Percentiles rank a stretch among this genome's conserved stretches.
Conservation (phyloP, 345 rosid genomes). For the Odontarrhena argentea region DNA sequence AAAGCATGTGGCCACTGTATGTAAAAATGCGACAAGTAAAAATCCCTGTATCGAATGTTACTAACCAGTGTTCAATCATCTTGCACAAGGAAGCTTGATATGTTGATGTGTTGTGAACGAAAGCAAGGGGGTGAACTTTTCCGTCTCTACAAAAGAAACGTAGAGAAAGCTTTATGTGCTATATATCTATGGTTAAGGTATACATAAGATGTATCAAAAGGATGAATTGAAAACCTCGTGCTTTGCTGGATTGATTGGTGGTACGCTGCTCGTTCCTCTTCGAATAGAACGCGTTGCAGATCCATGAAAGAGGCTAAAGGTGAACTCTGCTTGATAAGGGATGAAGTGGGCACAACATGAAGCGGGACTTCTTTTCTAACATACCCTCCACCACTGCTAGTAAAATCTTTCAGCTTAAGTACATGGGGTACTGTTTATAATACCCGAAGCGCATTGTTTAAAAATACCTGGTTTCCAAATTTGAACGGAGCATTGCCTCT, state of each 20-base stretch:
- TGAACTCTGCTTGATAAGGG: constrained; percentile 72
- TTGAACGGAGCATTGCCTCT: constrained; percentile 96
- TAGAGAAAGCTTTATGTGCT: constrained; percentile 22
- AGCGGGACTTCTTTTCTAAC: constrained; percentile 91
- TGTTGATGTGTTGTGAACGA: constrained; percentile 89
- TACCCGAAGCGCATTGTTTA: background rate
- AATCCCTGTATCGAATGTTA: background rate
- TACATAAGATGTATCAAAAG: constrained; percentile 8
- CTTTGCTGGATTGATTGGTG: constrained; percentile 74
- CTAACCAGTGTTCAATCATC: constrained; percentile 94
- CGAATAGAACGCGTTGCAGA: constrained; percentile 82
- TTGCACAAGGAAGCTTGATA: constrained; percentile 99
- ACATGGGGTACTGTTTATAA: background rate
- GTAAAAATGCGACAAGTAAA: constrained; percentile 10
- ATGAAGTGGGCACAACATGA: constrained; percentile 72
- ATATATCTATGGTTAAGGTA: constrained; percentile 20
- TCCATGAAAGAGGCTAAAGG: constrained; percentile 85
- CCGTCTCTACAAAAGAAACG: constrained; percentile 54
- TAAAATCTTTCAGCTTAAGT: constrained; percentile 30
- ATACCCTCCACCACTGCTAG: constrained; percentile 78
- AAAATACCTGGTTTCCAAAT: constrained; percentile 85
- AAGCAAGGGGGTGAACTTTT: constrained; percentile 84
- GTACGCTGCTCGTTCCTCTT: constrained; percentile 87
- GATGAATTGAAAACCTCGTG: constrained; percentile 52
- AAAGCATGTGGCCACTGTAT: constrained; percentile 26